These are phyloP conservation scores for Flaveria bidentis DNA, from an alignment of 129 eudicot species.

Conservation along the genomic window DNA sequence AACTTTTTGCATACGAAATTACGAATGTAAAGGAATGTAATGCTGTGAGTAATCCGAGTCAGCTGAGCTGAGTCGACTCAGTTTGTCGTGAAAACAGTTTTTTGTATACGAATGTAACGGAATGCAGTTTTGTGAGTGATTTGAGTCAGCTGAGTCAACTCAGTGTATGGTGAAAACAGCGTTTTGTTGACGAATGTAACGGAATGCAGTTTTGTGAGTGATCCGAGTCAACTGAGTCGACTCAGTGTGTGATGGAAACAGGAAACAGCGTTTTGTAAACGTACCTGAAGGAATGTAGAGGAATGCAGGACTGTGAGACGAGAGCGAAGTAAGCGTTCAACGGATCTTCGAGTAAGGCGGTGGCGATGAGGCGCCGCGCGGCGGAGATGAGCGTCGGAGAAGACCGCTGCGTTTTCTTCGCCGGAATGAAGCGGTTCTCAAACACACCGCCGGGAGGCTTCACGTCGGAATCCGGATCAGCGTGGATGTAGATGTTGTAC, in stretches of 20 bases:
- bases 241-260: slow-evolving; percentile 31
- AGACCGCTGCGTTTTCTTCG: slow-evolving; percentile 56
- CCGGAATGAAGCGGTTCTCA: slow-evolving; percentile 48
- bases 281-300: slow-evolving; percentile 57
- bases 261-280: slow-evolving; percentile 46
- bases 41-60: slow-evolving; percentile 36
- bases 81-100: too few relatives aligned
- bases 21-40: slow-evolving; percentile 66
- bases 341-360: slow-evolving; percentile 64
- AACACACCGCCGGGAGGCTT: slow-evolving; percentile 60
- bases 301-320: slow-evolving; percentile 65
- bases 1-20: too few relatives aligned
- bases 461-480: slow-evolving; percentile 52
- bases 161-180: too few relatives aligned
- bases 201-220: too few relatives aligned
- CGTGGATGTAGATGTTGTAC: slow-evolving; percentile 71
- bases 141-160: too few relatives aligned
- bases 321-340: slow-evolving; percentile 62
- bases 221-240: neutral
- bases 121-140: too few relatives aligned
- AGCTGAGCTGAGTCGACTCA: too few relatives aligned
- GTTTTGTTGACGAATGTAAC: too few relatives aligned
- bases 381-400: slow-evolving; percentile 78
- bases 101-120: too few relatives aligned
- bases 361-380: slow-evolving; percentile 67